Conservation (phyloP, 805 yeast species). For the Suhomyces canberraensis region DNA sequence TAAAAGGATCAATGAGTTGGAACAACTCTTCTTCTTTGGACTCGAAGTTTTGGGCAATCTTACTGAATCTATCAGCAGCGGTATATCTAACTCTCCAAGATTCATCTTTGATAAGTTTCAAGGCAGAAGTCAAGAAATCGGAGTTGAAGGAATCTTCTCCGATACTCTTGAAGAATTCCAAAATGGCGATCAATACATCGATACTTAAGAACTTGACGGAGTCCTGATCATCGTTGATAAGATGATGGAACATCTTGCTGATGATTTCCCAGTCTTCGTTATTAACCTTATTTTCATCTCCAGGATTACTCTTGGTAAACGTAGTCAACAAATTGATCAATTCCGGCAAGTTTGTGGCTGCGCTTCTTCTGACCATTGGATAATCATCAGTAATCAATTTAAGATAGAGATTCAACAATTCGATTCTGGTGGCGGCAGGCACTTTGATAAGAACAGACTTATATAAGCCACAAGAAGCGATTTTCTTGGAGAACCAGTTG, state of each 20-base stretch:
- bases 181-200: slow-evolving; percentile 80
- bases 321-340: slow-evolving; percentile 55
- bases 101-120: slow-evolving; percentile 76
- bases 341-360: slow-evolving; percentile 79
- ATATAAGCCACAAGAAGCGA: slow-evolving; percentile 87
- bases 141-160: slow-evolving; percentile 57
- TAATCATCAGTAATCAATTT: slow-evolving; percentile 84
- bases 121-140: slow-evolving; percentile 61
- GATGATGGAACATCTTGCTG: slow-evolving; percentile 74
- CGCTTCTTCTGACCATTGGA: slow-evolving; percentile 96
- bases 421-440: slow-evolving; percentile 51
- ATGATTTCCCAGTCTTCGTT: slow-evolving; percentile 74
- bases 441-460: slow-evolving; percentile 64
- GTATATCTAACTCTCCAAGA: slow-evolving; percentile 98
- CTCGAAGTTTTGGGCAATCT: slow-evolving; percentile 63
- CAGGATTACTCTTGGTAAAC: slow-evolving; percentile 40
- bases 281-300: slow-evolving; percentile 35
- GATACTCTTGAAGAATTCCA: slow-evolving; percentile 60
- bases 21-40: slow-evolving; percentile 52
- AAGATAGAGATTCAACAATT: slow-evolving; percentile 62
- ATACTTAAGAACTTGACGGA: slow-evolving; percentile 88
- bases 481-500: slow-evolving; percentile 92
- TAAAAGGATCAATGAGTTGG: slow-evolving; percentile 67
- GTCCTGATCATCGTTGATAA: slow-evolving; percentile 87
- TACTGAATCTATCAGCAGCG: slow-evolving; percentile 91